phyloP scores from a whole-genome alignment of 768 basidiomycete species.

The Mrakia frigida region DNA sequence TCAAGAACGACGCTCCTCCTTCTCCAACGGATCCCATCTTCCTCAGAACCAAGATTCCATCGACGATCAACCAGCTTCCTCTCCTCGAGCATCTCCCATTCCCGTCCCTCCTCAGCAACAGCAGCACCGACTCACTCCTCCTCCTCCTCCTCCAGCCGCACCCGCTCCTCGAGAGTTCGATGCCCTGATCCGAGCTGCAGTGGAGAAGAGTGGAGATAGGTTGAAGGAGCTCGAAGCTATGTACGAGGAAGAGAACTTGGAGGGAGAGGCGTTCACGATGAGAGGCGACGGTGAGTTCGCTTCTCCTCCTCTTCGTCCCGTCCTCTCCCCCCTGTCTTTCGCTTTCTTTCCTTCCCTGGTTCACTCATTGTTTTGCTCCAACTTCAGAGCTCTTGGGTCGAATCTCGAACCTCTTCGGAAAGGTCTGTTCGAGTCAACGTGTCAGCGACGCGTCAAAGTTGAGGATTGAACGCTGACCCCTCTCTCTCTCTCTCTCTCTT shows the following conservation, averaged over 20 bases:
- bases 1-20: not conserved
- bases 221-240: conserved; percentile 2
- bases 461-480: too few relatives aligned
- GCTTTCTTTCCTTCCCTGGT: not conserved
- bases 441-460: not conserved
- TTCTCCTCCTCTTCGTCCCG: not conserved
- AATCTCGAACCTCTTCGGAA: conserved; percentile 3
- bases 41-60: not conserved
- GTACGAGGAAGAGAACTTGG: not conserved
- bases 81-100: not conserved
- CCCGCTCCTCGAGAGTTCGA: not conserved
- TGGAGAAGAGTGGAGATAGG: conserved; percentile 7
- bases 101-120: not conserved
- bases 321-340: too few relatives aligned
- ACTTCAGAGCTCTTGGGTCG: not conserved
- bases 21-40: not conserved
- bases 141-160: not conserved
- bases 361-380: not conserved
- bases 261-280: not conserved
- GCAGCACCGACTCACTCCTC: not conserved
- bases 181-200: not conserved
- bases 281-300: not conserved
- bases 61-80: not conserved
- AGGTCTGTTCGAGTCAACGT: not conserved
- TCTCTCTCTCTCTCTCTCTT: not conserved